Evolutionary conservation across 352 stramenopile species (phyloP).

Genomic region (Phytophthora pluvialis): DNA sequence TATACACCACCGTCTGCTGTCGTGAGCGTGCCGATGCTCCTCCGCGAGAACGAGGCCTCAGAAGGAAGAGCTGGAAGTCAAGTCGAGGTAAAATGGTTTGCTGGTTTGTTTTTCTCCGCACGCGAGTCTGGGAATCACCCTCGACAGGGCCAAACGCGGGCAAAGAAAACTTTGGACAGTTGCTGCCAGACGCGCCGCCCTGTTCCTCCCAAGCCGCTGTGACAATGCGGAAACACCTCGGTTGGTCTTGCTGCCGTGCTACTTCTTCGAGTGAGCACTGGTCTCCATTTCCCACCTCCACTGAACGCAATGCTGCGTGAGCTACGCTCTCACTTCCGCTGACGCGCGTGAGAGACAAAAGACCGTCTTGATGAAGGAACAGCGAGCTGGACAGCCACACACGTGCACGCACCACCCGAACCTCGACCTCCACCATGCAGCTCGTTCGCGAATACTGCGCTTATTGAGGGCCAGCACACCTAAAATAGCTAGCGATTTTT

Average conservation of each 20-base stretch:
- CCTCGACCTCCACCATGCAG: conserved; percentile 36
- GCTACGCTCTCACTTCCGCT: conserved; percentile 31
- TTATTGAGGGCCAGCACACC: neutral
- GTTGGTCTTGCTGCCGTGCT: conserved; percentile 1
- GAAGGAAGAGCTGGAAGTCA: conserved; percentile 49
- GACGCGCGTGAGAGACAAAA: conserved; percentile 44
- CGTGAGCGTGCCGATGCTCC: conserved; percentile 18
- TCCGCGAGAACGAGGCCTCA: conserved; percentile 19
- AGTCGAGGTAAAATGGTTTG: conserved; percentile 21
- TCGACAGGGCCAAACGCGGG: neutral
- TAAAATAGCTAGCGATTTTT: conserved; percentile 11
- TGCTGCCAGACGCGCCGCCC: neutral
- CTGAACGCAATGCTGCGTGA: conserved; percentile 34
- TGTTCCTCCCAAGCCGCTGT: conserved; percentile 38
- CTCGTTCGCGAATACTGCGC: neutral
- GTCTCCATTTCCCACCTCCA: conserved; percentile 15
- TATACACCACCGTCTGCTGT: conserved; percentile 34
- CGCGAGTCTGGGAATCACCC: neutral
- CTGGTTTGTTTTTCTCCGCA: conserved; percentile 11
- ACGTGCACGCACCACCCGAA: conserved; percentile 41
- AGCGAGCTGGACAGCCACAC: conserved; percentile 50
- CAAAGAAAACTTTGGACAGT: conserved; percentile 27
- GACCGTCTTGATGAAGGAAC: conserved; percentile 38
- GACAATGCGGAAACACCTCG: conserved; percentile 30
- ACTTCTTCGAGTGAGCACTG: conserved; percentile 14